Percentiles rank a stretch among this genome's conserved stretches.
Evolutionary conservation across 352 stramenopile species (phyloP).

Genomic region (Globisporangium abappressorium): DNA sequence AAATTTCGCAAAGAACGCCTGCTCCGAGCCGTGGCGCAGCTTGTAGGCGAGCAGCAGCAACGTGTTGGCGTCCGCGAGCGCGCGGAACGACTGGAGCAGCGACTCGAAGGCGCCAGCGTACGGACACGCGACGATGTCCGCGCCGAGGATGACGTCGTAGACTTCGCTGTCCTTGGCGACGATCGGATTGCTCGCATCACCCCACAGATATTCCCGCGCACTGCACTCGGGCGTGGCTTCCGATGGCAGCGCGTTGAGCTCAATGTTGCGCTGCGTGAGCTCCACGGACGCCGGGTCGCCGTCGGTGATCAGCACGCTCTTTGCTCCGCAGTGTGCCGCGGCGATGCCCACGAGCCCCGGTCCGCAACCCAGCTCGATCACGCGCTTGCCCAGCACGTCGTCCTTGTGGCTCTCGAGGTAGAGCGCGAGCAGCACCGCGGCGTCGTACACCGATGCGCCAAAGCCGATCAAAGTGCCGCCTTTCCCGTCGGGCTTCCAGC

Average conservation of each 20-base stretch:
- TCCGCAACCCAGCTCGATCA: constrained; percentile 74
- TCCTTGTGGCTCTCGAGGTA: constrained; percentile 63
- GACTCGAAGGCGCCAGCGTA: constrained; percentile 68
- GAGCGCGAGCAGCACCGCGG: constrained; percentile 71
- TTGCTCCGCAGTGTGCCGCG: constrained; percentile 45
- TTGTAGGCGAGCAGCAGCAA: constrained; percentile 78
- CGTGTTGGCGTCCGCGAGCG: constrained; percentile 38
- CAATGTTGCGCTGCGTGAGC: constrained; percentile 62
- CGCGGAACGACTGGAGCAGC: constrained; percentile 48
- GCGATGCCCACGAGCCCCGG: constrained; percentile 74
- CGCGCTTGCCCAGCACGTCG: constrained; percentile 42
- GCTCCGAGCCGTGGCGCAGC: constrained; percentile 59
- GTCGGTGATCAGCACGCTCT: constrained; percentile 60
- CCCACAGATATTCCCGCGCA: constrained; percentile 62
- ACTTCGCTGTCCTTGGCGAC: constrained; percentile 15
- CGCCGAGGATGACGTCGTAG: constrained; percentile 76
- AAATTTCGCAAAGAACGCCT: constrained; percentile 60
- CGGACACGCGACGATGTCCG: constrained; percentile 82
- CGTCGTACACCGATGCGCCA: constrained; percentile 80
- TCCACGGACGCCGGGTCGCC: constrained; percentile 65
- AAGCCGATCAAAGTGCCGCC: constrained; percentile 74
- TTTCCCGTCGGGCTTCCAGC: constrained; percentile 72
- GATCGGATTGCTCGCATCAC: constrained; percentile 33
- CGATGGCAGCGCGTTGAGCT: constrained; percentile 31
- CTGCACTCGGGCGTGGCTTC: constrained; percentile 19